These are phyloP conservation scores for Fraxinus velutina DNA, from an alignment of 305 asterid genomes.

Conservation along the genomic window DNA sequence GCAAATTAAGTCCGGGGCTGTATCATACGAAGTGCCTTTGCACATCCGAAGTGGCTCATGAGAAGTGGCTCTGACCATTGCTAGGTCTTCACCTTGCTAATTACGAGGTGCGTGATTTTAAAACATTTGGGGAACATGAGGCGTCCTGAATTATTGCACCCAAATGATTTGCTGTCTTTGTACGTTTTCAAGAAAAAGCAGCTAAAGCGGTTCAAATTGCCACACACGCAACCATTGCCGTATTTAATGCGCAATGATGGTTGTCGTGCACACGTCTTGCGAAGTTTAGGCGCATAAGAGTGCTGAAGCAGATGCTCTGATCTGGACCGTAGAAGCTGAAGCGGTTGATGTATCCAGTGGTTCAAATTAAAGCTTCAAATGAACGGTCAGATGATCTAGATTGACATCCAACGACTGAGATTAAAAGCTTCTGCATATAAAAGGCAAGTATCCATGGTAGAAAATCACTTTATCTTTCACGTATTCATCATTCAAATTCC, in stretches of 20 bases:
- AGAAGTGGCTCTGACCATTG: background rate
- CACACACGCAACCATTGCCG: background rate
- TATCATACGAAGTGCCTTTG: background rate
- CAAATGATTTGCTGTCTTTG: background rate
- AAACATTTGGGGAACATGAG: background rate
- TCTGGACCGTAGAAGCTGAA: too few species aligned
- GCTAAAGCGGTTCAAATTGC: background rate
- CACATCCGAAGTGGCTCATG: background rate
- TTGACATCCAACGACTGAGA: too few species aligned
- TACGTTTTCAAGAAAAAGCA: background rate
- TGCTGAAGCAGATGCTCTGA: too few species aligned
- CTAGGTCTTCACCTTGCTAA: background rate
- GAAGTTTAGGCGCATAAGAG: background rate
- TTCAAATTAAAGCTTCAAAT: too few species aligned
- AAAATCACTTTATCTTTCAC: too few species aligned
- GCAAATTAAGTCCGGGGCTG: background rate
- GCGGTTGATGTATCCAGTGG: too few species aligned
- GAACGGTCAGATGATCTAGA: too few species aligned
- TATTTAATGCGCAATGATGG: too few species aligned
- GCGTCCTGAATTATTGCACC: background rate
- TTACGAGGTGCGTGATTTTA: background rate
- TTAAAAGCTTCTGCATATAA: too few species aligned
- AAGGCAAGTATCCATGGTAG: too few species aligned
- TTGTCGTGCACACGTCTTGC: background rate
- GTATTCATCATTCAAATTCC: too few species aligned